phyloP scores from a whole-genome alignment of 2,329 filamentous ascomycete species.

The Emericellopsis atlantica region DNA sequence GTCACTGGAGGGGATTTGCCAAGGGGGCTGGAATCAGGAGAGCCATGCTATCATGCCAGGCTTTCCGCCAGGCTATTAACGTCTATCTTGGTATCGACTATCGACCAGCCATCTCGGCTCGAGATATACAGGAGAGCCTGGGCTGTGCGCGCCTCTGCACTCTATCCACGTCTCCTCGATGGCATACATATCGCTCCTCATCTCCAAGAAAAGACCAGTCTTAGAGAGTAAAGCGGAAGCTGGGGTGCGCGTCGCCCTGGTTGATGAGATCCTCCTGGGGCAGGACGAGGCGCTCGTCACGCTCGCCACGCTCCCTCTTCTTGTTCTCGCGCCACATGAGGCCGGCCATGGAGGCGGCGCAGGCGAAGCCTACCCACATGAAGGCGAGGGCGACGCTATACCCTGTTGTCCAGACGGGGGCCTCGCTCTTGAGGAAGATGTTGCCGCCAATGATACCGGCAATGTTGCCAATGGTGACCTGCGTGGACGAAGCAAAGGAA shows the following conservation, averaged over 20 bases:
- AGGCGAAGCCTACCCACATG: constrained; percentile 27
- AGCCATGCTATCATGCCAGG: too few relatives aligned
- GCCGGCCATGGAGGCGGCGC: constrained; percentile 14
- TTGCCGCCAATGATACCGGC: constrained; percentile 37
- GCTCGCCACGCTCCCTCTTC: constrained; percentile 16
- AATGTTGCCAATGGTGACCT: constrained; percentile 33
- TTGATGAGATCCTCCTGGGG: constrained; percentile 16
- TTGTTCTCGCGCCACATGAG: constrained; percentile 20
- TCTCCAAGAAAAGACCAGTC: not conserved
- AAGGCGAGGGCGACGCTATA: constrained; percentile 33
- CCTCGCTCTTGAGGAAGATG: constrained; percentile 33
- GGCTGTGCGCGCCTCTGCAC: too few relatives aligned
- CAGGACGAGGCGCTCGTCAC: constrained; percentile 14
- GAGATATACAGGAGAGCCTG: too few relatives aligned
- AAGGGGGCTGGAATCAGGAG: too few relatives aligned
- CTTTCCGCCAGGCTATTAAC: too few relatives aligned
- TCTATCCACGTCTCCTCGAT: too few relatives aligned
- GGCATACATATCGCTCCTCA: not conserved
- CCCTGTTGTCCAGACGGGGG: constrained; percentile 33
- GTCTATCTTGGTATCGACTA: too few relatives aligned
- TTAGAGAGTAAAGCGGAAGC: constrained; percentile 18
- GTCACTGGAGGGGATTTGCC: too few relatives aligned
- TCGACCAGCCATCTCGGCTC: too few relatives aligned
- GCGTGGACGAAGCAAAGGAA: constrained; percentile 36
- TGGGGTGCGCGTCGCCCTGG: constrained; percentile 22